Conservation (phyloP, 306 rosid genomes). For the Myrica gale region DNA sequence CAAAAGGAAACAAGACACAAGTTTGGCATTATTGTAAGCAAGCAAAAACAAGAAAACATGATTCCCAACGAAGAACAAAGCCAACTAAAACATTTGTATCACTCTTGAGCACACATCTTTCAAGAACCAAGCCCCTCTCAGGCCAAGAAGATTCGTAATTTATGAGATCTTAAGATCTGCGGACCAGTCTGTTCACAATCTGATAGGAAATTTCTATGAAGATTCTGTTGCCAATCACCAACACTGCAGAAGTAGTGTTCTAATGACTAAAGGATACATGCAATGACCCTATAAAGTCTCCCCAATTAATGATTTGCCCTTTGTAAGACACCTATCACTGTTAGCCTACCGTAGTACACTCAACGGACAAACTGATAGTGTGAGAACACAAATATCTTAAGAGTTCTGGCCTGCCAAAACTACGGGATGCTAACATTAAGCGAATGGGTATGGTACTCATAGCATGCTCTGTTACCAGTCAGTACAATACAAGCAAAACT, state of each 20-base stretch:
- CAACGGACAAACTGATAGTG: not conserved
- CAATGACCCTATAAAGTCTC: not conserved
- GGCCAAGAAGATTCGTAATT: not conserved
- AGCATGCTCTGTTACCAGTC: conserved; percentile 2
- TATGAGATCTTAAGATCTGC: not conserved
- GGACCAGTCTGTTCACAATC: not conserved
- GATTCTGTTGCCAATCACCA: not conserved
- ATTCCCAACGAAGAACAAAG: not conserved
- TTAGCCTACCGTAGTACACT: not conserved
- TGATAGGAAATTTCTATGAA: not conserved
- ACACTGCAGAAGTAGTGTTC: not conserved
- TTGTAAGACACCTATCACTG: not conserved
- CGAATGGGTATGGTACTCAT: conserved; percentile 13
- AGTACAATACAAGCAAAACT: conserved; percentile 24
- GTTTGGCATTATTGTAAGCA: not conserved
- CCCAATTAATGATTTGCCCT: not conserved
- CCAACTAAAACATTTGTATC: not conserved
- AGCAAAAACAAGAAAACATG: not conserved
- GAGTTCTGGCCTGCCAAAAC: not conserved
- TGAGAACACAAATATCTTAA: not conserved
- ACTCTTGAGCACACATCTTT: not conserved
- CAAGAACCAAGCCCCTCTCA: not conserved
- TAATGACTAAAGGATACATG: not conserved
- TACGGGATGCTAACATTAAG: not conserved
- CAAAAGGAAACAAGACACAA: too few species aligned